Evolutionary conservation across 1,139 yeast genomes (phyloP).

Genomic region (Debaryomyces sp.): DNA sequence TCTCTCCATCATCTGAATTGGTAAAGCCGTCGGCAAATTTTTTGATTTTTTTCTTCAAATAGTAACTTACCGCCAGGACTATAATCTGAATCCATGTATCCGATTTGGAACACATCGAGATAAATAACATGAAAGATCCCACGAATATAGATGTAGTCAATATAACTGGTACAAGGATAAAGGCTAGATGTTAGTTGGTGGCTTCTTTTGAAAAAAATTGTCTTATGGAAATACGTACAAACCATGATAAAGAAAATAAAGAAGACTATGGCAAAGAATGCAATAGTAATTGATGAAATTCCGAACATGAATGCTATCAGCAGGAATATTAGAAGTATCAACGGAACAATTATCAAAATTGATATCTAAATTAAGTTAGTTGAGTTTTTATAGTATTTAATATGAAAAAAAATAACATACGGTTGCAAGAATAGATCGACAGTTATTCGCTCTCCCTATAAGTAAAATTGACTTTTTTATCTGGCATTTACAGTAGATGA

Average conservation of each 20-base stretch:
- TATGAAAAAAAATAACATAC: not conserved
- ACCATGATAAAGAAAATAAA: constrained; percentile 16
- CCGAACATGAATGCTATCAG: constrained; percentile 19
- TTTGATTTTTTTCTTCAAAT: constrained; percentile 5
- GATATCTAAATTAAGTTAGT: constrained; percentile 2
- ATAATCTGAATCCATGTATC: not conserved
- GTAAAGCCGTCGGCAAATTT: constrained; percentile 7
- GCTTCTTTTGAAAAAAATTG: not conserved
- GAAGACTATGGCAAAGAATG: constrained; percentile 13
- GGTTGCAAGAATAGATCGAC: not conserved
- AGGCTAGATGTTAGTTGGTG: constrained; percentile 12
- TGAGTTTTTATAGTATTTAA: not conserved
- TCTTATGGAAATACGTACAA: constrained; percentile 17
- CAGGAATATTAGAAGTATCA: constrained; percentile 2
- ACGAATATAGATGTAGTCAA: constrained; percentile 8
- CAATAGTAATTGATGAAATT: constrained; percentile 20
- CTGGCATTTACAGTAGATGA: not conserved
- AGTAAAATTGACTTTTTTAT: not conserved
- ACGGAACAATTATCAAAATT: constrained; percentile 5
- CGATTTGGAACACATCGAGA: constrained; percentile 6
- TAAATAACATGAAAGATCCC: constrained; percentile 6
- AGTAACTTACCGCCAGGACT: not conserved
- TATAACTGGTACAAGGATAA: constrained; percentile 14
- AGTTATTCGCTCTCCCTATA: not conserved
- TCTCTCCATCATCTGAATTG: constrained; percentile 1